Evolutionary conservation across 768 basidiomycete species (phyloP).

Genomic region (Panaeolus cyanescens): DNA sequence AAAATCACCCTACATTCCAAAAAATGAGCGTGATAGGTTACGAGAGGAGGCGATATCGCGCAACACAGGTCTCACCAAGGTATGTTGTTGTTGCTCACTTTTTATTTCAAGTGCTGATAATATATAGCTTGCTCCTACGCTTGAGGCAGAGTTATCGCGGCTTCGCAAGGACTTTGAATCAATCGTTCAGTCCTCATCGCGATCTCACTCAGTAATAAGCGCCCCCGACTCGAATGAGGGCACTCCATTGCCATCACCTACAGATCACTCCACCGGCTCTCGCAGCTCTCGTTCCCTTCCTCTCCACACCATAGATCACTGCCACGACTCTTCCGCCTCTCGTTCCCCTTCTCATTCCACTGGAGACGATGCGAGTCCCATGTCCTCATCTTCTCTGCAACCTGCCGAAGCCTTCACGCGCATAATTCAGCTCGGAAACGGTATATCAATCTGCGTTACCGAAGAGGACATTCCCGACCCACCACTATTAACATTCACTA

Average conservation of each 20-base stretch:
- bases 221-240: too few species aligned
- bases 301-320: too few species aligned
- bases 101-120: too few species aligned
- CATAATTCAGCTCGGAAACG: neutral
- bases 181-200: neutral
- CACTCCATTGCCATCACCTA: too few species aligned
- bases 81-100: too few species aligned
- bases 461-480: neutral
- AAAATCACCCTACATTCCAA: neutral
- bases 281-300: too few species aligned
- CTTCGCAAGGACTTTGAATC: neutral
- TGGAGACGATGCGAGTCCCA: neutral
- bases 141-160: neutral
- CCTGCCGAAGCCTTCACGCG: neutral
- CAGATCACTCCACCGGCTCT: too few species aligned
- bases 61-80: neutral
- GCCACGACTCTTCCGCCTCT: too few species aligned
- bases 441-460: neutral
- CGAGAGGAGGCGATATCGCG: neutral
- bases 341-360: neutral
- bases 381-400: neutral
- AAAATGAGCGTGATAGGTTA: neutral
- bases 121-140: neutral
- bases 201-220: neutral
- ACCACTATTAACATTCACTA: neutral